Percentiles rank a stretch among this genome's conserved stretches.
phyloP scores from a whole-genome alignment of 1,284 basidiomycete genomes.

The Rhodotorula sp. region DNA sequence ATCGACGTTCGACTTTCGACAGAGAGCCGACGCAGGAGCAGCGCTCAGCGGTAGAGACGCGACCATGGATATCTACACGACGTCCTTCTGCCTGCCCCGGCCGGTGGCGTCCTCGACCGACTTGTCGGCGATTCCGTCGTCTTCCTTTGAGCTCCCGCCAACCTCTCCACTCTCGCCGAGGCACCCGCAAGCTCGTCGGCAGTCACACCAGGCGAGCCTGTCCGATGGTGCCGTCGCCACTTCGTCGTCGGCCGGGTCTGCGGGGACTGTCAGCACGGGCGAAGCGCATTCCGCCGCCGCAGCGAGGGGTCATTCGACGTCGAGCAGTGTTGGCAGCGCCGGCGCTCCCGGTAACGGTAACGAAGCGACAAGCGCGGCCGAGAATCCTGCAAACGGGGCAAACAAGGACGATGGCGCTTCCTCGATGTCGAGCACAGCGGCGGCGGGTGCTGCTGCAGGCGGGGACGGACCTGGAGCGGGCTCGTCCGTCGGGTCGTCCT shows the following conservation, averaged over 20 bases:
- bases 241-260: not conserved
- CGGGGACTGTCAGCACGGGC: not conserved
- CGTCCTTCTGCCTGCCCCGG: constrained; percentile 83
- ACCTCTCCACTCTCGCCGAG: not conserved
- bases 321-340: constrained; percentile 4
- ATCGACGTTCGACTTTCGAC: too few species aligned
- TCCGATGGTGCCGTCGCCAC: constrained; percentile 13
- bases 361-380: not conserved
- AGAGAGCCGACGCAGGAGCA: not conserved
- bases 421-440: not conserved
- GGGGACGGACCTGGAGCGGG: not conserved
- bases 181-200: not conserved
- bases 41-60: not conserved
- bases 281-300: not conserved
- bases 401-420: not conserved
- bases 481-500: not conserved
- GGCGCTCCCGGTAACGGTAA: not conserved
- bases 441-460: not conserved
- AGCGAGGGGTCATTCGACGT: constrained; percentile 4
- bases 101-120: constrained; percentile 54
- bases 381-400: not conserved
- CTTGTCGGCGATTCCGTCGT: constrained; percentile 43
- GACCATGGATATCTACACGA: constrained; percentile 80
- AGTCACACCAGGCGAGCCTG: constrained; percentile 11
- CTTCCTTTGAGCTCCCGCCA: constrained; percentile 33